Conservation (phyloP, 805 yeast species). For the Isabelozyma rhagii region DNA sequence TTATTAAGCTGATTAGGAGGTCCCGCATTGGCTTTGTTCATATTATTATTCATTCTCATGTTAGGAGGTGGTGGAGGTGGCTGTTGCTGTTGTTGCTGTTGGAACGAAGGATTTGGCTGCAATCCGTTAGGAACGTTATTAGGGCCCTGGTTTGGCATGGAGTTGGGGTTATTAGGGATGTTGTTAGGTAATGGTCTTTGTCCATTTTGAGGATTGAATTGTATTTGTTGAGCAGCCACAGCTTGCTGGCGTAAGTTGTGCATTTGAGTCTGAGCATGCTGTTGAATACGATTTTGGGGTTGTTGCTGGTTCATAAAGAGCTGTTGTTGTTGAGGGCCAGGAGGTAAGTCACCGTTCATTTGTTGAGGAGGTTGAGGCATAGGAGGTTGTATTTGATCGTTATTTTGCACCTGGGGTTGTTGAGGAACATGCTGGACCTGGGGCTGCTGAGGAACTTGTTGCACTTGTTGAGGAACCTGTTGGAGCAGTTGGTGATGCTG, state of each 20-base stretch:
- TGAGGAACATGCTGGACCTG: slow-evolving; percentile 4
- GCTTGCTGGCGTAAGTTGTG: slow-evolving; percentile 47
- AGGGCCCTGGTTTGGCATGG: not conserved
- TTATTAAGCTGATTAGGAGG: not conserved
- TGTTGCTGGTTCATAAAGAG: slow-evolving; percentile 3
- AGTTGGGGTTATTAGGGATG: not conserved
- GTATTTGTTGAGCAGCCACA: slow-evolving; percentile 25
- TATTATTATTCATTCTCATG: slow-evolving; percentile 2
- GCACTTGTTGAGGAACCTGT: slow-evolving; percentile 3
- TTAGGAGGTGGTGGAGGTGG: not conserved
- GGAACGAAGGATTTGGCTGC: not conserved
- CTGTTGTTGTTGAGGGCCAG: slow-evolving; percentile 7
- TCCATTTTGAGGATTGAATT: not conserved
- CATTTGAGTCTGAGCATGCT: slow-evolving; percentile 50
- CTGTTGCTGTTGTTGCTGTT: slow-evolving; percentile 5
- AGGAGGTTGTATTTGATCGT: slow-evolving; percentile 1
- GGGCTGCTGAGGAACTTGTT: not conserved
- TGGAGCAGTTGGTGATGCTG: slow-evolving; percentile 5
- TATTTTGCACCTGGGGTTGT: slow-evolving; percentile 1
- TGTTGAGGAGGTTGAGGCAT: slow-evolving; percentile 1
- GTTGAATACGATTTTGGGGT: slow-evolving; percentile 34
- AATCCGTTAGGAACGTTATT: not conserved
- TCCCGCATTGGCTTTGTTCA: slow-evolving; percentile 1
- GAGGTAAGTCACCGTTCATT: slow-evolving; percentile 2
- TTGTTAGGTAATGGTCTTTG: not conserved